Conservation (phyloP, 805 yeast genomes). For the Middelhovenomyces tepae region DNA sequence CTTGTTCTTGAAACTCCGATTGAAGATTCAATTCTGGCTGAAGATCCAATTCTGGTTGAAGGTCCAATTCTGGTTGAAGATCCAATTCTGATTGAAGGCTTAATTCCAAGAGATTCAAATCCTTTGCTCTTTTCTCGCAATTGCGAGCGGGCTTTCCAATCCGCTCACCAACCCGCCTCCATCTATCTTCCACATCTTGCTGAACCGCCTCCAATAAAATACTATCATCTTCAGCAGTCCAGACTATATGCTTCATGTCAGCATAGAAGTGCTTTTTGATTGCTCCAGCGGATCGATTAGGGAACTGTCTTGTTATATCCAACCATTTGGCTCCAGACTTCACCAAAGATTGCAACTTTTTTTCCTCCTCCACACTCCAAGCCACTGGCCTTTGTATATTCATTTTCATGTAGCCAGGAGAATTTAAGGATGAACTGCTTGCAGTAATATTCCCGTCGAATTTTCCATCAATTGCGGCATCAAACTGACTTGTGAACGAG, state of each 20-base stretch:
- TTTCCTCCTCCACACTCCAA: conserved; percentile 16
- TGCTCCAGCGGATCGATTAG: conserved; percentile 24
- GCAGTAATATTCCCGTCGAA: not conserved
- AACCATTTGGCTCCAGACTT: conserved; percentile 22
- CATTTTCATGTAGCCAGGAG: not conserved
- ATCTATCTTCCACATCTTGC: conserved; percentile 20
- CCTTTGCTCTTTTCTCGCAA: conserved; percentile 21
- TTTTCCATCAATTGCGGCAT: not conserved
- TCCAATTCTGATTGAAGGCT: too few relatives aligned
- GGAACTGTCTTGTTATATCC: conserved; percentile 20
- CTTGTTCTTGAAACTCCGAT: too few relatives aligned
- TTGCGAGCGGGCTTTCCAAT: conserved; percentile 21
- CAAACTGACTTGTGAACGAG: not conserved
- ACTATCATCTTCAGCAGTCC: conserved; percentile 22
- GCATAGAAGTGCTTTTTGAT: conserved; percentile 25
- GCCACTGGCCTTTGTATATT: conserved; percentile 10
- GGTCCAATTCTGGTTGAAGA: too few relatives aligned
- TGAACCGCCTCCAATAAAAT: conserved; percentile 14
- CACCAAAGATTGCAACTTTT: conserved; percentile 17
- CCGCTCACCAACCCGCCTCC: conserved; percentile 21
- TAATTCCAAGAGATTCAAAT: too few relatives aligned
- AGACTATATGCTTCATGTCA: conserved; percentile 22
- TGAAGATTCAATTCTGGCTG: too few relatives aligned
- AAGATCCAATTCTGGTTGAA: too few relatives aligned
- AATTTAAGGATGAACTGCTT: not conserved